Percentiles rank a stretch among this genome's conserved stretches.
These are phyloP conservation scores for Phytomonas sp. DNA, from an alignment of 208 protist genomes.

Conservation along the genomic window DNA sequence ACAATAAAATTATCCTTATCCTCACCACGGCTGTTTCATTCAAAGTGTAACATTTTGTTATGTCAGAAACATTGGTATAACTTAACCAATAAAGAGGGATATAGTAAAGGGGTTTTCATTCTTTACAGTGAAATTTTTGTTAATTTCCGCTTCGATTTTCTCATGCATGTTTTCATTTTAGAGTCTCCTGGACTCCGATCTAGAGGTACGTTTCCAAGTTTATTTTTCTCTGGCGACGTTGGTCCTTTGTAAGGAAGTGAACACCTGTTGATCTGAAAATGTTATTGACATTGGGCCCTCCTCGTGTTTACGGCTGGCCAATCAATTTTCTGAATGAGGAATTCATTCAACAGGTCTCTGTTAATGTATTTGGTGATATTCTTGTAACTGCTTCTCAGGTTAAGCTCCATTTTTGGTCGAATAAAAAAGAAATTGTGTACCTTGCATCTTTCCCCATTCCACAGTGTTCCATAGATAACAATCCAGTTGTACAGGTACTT, in stretches of 20 bases:
- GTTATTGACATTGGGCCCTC: slow-evolving; percentile 8
- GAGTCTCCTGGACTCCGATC: not conserved
- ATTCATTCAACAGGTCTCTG: slow-evolving; percentile 30
- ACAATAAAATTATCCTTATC: slow-evolving; percentile 2
- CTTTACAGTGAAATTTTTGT: not conserved
- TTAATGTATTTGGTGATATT: slow-evolving; percentile 26
- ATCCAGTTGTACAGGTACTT: slow-evolving; percentile 37
- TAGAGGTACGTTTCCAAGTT: not conserved
- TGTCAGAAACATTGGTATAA: not conserved
- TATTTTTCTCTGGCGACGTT: slow-evolving; percentile 8
- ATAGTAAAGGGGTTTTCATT: not conserved
- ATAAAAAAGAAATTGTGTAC: slow-evolving; percentile 22
- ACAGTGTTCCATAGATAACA: slow-evolving; percentile 30
- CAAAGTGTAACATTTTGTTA: not conserved
- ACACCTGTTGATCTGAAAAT: not conserved
- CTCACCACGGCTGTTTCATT: not conserved
- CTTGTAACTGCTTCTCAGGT: slow-evolving; percentile 40
- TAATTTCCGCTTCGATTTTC: slow-evolving; percentile 3
- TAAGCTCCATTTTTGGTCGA: slow-evolving; percentile 55
- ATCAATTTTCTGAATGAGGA: slow-evolving; percentile 19
- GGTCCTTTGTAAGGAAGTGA: not conserved
- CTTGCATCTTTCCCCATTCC: slow-evolving; percentile 32
- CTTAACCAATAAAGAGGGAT: not conserved
- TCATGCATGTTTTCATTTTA: not conserved
- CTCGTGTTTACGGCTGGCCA: not conserved